These are phyloP conservation scores for Dactylonectria estremocensis DNA, from an alignment of 2,329 filamentous ascomycete genomes.

Conservation along the genomic window DNA sequence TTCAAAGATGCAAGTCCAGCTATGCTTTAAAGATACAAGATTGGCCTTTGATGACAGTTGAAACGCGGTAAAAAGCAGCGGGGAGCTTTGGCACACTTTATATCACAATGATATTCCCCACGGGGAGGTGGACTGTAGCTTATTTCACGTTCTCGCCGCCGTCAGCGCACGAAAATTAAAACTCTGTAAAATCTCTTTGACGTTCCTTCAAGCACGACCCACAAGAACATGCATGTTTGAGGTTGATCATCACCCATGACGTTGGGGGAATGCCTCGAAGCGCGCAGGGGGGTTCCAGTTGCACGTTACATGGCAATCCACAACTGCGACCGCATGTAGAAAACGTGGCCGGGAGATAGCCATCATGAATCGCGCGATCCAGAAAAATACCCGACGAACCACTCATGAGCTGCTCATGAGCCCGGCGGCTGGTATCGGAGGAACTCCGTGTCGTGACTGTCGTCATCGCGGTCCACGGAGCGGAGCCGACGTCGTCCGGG, in stretches of 20 bases:
- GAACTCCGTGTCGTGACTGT: slow-evolving; percentile 40
- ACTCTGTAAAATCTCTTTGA: slow-evolving; percentile 16
- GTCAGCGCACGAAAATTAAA: neutral
- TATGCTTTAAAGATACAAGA: slow-evolving; percentile 25
- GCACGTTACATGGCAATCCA: slow-evolving; percentile 21
- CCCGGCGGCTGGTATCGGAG: slow-evolving; percentile 6
- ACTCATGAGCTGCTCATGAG: neutral
- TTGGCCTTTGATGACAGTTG: neutral
- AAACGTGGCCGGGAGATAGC: neutral
- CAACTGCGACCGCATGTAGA: slow-evolving; percentile 1
- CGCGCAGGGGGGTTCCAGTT: too few relatives aligned
- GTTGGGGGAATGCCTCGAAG: neutral
- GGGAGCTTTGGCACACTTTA: neutral
- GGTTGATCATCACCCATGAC: slow-evolving; percentile 39
- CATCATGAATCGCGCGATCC: neutral
- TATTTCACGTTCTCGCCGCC: slow-evolving; percentile 33
- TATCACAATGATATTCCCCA: neutral
- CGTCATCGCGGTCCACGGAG: slow-evolving; percentile 39
- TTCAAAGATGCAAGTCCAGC: slow-evolving; percentile 43
- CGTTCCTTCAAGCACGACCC: slow-evolving; percentile 28
- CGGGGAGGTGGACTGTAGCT: neutral
- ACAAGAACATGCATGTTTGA: slow-evolving; percentile 35
- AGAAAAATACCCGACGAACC: neutral
- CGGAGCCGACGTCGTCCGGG: slow-evolving; percentile 14
- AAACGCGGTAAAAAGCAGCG: neutral